Base-by-base conservation (phyloP, 805 yeast genomes). In the Wickerhamiella azyma region DNA sequence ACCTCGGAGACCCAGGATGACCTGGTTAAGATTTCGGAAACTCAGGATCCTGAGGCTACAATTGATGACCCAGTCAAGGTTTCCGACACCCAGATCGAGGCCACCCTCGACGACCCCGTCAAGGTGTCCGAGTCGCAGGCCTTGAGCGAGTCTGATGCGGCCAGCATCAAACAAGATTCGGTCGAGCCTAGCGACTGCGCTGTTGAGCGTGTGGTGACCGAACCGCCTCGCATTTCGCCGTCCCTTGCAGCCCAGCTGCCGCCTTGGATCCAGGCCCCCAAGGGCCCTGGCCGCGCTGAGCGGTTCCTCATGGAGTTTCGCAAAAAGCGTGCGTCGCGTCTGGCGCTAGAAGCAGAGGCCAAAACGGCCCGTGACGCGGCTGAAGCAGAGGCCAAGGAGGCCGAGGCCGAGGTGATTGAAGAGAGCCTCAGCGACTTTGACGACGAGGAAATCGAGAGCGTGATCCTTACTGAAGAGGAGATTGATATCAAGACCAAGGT, bases 391-490 rank as follows among this genome's bases (percentile, higher is more conserved):
- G 39, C 7, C 26, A 13, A 13, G 16, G 16, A 30, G 16, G 33
- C 14, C 6, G 24, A 4, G 6, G 19, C 14, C 37, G 33, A 84
- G 2, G 61, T 75, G 0, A 83, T 81, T 26, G 79, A 75, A 41
- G 80, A 73, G 1, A 68, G 76, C 42, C 67, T 81, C 39, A 77
- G 78, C 8, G 94, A 85, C 55, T 81, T 81, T 5, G 94, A 84
- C 53, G 96, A 86, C 58, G 89, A 78, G 11, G 95, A 85, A 53
- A 68, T 85, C 10, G 76, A 75, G 4, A 64, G 66, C 0, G 69
- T 78, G 29, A 57, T 84, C 37, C 67, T 92, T 41, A 70, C 74
- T 2, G 77, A 72, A 45, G 85, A 79, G 43, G 96, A 88, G 51
- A 71, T 79, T 9, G 70, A 66, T 47, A 59, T 80, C 52, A 92